phyloP scores from a whole-genome alignment of 129 eudicot genomes.

The Flaveria brownii region DNA sequence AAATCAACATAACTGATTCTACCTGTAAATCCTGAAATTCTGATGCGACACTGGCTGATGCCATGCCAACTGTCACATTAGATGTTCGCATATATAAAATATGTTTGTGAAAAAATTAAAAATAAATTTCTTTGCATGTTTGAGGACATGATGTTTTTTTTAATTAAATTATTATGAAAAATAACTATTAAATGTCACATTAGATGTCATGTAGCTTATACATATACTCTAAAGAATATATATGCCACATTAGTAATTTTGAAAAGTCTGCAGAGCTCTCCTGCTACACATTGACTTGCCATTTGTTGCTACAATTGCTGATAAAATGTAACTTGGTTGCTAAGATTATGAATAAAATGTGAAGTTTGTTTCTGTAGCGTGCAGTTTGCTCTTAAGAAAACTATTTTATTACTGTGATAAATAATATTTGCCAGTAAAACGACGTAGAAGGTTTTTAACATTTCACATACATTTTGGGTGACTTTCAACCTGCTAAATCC shows the following conservation, averaged over 20 bases:
- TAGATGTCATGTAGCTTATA: neutral
- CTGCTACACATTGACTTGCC: neutral
- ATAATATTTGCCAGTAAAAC: neutral
- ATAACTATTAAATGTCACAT: neutral
- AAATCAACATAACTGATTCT: neutral
- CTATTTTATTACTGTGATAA: neutral
- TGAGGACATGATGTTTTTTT: neutral
- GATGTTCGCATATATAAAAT: too few species aligned
- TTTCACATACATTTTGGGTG: neutral
- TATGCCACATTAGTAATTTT: neutral
- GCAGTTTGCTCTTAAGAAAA: neutral
- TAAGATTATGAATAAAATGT: neutral
- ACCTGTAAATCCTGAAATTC: neutral
- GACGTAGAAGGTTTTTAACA: slow-evolving; percentile 4
- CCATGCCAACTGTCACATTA: too few species aligned
- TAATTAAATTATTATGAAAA: neutral
- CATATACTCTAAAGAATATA: neutral
- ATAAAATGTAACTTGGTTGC: neutral
- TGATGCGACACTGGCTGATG: too few species aligned
- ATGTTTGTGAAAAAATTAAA: too few species aligned
- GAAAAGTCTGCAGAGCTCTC: neutral
- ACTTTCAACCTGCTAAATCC: neutral
- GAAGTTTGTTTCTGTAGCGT: neutral
- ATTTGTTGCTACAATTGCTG: neutral
- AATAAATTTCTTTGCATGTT: too few species aligned